Evolutionary conservation across 805 yeast genomes (phyloP).

Genomic region (Saccharomycopsis fodiens): DNA sequence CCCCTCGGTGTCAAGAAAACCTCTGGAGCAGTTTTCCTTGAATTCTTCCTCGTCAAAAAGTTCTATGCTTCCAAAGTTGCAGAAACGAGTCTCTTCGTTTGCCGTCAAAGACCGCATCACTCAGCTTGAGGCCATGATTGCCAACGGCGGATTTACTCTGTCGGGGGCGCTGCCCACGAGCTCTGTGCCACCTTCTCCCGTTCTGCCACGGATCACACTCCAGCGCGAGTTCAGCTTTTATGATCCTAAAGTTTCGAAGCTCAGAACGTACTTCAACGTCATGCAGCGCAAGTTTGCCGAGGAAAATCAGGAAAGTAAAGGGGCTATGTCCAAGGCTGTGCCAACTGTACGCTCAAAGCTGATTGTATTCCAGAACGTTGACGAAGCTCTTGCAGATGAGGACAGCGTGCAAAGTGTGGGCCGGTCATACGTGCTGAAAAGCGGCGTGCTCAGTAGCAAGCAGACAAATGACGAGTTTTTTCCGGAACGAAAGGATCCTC

Average conservation of each 20-base stretch:
- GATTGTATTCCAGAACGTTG: conserved; percentile 78
- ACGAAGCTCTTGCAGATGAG: conserved; percentile 69
- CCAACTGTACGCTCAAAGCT: conserved; percentile 76
- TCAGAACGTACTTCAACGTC: neutral
- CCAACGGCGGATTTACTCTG: neutral
- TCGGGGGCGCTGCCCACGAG: neutral
- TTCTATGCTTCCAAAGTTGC: conserved; percentile 14
- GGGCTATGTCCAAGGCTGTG: conserved; percentile 56
- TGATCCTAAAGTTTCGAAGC: conserved; percentile 20
- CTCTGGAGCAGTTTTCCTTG: neutral
- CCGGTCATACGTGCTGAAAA: neutral
- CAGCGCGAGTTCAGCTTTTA: conserved; percentile 6
- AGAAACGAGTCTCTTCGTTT: neutral
- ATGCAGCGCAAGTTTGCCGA: conserved; percentile 47
- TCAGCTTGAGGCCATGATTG: conserved; percentile 20
- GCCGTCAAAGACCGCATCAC: conserved; percentile 19
- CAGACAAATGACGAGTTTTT: neutral
- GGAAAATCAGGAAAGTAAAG: conserved; percentile 86
- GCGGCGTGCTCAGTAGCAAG: neutral
- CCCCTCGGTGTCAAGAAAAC: neutral
- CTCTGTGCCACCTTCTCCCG: neutral
- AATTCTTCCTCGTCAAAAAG: conserved; percentile 2
- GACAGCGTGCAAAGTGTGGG: neutral
- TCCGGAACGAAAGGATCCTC: neutral
- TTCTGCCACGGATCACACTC: conserved; percentile 5